Percentiles rank a stretch among this genome's conserved stretches.
phyloP scores from a whole-genome alignment of 352 stramenopile species.

The Phytophthora fragariaefolia region DNA sequence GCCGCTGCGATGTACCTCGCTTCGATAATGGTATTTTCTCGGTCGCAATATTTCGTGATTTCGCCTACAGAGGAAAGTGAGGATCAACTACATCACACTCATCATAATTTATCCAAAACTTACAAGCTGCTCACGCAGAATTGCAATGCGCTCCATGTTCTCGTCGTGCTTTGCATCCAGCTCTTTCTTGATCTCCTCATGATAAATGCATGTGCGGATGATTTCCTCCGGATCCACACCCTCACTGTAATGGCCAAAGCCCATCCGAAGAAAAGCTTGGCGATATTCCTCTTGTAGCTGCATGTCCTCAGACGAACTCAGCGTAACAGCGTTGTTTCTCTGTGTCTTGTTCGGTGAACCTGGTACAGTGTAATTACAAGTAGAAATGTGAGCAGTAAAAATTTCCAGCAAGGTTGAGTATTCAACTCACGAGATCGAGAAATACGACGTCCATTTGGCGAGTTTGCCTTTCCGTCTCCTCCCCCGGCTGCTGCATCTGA shows the following conservation, averaged over 20 bases:
- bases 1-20: constrained; percentile 62
- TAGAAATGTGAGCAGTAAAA: too few relatives aligned
- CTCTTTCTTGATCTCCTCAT: constrained; percentile 75
- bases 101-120: background rate
- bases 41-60: constrained; percentile 50
- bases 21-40: constrained; percentile 71
- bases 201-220: constrained; percentile 64
- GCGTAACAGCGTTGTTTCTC: constrained; percentile 8
- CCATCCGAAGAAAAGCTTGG: constrained; percentile 74
- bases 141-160: constrained; percentile 56
- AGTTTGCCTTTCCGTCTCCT: background rate
- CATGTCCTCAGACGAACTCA: constrained; percentile 19
- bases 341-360: constrained; percentile 22
- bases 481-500: background rate
- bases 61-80: constrained; percentile 36
- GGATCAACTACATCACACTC: background rate
- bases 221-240: constrained; percentile 73
- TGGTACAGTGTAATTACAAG: too few relatives aligned
- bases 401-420: too few relatives aligned
- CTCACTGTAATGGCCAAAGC: constrained; percentile 62
- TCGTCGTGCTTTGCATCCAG: constrained; percentile 71
- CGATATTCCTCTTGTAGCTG: constrained; percentile 49
- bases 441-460: constrained; percentile 7
- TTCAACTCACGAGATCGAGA: constrained; percentile 22
- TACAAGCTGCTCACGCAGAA: constrained; percentile 71